A percentile compares a stretch with the other conserved stretches of the same genome.
Evolutionary conservation across 2,329 filamentous ascomycete genomes (phyloP).

Genomic region (Ceratocystis variospora): DNA sequence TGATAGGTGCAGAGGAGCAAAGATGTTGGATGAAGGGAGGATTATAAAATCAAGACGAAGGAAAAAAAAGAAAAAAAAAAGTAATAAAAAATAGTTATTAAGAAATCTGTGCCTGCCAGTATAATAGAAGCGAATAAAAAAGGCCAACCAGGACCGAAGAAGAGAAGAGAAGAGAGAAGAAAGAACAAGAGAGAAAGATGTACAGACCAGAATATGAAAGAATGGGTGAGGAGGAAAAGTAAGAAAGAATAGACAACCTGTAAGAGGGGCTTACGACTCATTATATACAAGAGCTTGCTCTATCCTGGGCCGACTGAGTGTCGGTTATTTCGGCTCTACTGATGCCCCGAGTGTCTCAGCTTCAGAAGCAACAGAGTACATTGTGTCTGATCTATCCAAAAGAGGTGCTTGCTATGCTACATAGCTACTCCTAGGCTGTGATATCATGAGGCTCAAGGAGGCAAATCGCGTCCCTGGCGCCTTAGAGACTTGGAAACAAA

Average conservation of each 20-base stretch:
- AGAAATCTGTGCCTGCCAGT: constrained; percentile 19
- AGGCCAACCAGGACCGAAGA: constrained; percentile 20
- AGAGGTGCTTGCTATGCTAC: neutral
- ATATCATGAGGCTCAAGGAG: neutral
- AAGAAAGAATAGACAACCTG: neutral
- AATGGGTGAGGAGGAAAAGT: constrained; percentile 18
- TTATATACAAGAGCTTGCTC: constrained; percentile 14
- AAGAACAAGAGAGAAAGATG: neutral
- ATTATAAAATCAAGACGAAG: neutral
- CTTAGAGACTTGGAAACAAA: neutral
- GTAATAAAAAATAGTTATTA: constrained; percentile 20
- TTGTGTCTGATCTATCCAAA: neutral
- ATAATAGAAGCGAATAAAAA: constrained; percentile 15
- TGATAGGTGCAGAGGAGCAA: constrained; percentile 20
- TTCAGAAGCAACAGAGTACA: neutral
- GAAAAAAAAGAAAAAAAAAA: constrained; percentile 21
- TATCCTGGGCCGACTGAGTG: neutral
- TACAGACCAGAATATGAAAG: constrained; percentile 11
- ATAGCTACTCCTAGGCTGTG: neutral
- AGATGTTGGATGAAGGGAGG: constrained; percentile 11
- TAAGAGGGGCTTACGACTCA: neutral
- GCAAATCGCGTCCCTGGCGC: neutral
- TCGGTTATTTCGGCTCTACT: neutral
- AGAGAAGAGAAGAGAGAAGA: constrained; percentile 10
- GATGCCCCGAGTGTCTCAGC: neutral